These are phyloP conservation scores for Chlamydomonas incerta DNA, from an alignment of 139 green algal species.

Conservation along the genomic window DNA sequence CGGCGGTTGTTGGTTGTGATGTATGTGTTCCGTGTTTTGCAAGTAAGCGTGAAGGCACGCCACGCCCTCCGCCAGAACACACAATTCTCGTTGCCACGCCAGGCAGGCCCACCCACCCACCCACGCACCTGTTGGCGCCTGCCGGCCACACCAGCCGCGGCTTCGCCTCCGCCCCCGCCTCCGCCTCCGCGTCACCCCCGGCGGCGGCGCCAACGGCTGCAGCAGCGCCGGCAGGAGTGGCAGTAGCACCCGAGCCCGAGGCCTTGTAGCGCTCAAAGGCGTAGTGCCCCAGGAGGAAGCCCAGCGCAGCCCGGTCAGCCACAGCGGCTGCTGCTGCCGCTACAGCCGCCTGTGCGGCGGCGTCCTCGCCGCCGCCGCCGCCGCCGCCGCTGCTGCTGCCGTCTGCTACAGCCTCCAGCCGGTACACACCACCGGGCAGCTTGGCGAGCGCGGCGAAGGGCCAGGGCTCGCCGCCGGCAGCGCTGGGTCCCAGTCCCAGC, in stretches of 20 bases:
- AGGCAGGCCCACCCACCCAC: neutral
- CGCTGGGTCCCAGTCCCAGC: neutral
- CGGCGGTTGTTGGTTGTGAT: too few relatives aligned
- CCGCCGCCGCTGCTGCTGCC: neutral
- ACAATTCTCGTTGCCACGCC: too few relatives aligned
- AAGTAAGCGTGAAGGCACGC: too few relatives aligned
- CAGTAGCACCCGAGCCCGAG: slow-evolving; percentile 1
- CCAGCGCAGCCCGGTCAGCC: slow-evolving; percentile 11
- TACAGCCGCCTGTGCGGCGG: neutral
- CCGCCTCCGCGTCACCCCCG: neutral
- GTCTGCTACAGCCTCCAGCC: neutral
- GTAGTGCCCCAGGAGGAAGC: slow-evolving; percentile 51
- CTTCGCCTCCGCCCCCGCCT: slow-evolving; percentile 6
- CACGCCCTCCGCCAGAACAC: too few relatives aligned
- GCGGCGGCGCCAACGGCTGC: neutral
- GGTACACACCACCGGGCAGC: neutral
- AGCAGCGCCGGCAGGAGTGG: neutral
- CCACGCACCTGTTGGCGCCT: slow-evolving; percentile 36
- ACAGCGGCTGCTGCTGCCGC: neutral
- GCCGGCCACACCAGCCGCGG: slow-evolving; percentile 52
- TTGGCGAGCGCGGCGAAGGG: slow-evolving; percentile 24
- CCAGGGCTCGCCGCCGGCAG: neutral
- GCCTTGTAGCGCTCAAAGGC: slow-evolving; percentile 63
- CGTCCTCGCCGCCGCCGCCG: too few relatives aligned
- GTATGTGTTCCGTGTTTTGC: too few relatives aligned